These are phyloP conservation scores for Caryopteris hybrid DNA, from an alignment of 305 asterid genomes.

Conservation along the genomic window DNA sequence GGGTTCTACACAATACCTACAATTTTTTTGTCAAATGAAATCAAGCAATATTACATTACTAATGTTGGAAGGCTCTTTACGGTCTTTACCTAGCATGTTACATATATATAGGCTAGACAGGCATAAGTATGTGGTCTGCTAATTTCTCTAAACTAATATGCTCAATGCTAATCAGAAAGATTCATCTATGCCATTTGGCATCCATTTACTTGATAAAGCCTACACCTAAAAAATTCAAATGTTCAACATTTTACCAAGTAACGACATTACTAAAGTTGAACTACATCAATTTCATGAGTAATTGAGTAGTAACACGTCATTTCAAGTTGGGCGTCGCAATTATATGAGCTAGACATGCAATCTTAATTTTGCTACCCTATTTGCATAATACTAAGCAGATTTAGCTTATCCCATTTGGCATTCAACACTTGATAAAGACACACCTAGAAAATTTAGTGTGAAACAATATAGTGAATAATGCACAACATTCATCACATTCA, in stretches of 20 bases:
- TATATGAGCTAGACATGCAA: not conserved
- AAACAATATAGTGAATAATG: not conserved
- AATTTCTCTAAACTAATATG: slow-evolving; percentile 4
- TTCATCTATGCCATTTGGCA: not conserved
- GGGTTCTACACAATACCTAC: not conserved
- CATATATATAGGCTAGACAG: not conserved
- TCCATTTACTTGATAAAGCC: not conserved
- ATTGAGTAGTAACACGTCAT: too few species aligned
- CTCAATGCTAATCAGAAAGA: not conserved
- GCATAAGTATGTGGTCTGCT: not conserved
- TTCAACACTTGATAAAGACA: not conserved
- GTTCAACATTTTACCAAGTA: not conserved
- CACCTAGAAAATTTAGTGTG: not conserved
- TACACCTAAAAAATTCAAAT: not conserved
- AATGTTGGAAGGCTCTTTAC: not conserved
- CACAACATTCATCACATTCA: not conserved
- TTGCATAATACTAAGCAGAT: not conserved
- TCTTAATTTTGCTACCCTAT: too few species aligned
- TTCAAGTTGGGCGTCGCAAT: too few species aligned
- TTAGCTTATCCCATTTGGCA: not conserved
- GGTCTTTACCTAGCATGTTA: not conserved
- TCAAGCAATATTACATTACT: not conserved
- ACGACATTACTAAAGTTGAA: not conserved
- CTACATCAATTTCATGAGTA: not conserved
- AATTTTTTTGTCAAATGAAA: not conserved